Conservation (phyloP, 176 grass and related monocot genomes). For the Ensete glaucum region DNA sequence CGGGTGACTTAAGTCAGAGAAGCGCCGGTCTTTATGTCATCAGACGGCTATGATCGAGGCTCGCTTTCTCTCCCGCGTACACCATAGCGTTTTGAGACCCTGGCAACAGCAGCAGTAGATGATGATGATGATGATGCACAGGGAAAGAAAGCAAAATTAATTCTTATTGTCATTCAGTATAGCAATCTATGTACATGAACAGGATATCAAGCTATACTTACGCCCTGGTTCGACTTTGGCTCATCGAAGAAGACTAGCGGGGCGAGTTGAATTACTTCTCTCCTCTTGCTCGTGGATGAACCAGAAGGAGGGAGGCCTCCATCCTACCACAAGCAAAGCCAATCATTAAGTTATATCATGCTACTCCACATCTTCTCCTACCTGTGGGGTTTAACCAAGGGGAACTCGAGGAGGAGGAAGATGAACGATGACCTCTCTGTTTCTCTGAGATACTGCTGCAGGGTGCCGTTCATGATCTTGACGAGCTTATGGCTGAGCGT, state of each 20-base stretch:
- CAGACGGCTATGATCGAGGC: neutral
- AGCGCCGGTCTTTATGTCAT: neutral
- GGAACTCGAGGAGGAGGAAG: conserved; percentile 57
- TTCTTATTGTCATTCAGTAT: no score
- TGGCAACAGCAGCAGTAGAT: no score
- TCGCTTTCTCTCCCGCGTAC: neutral
- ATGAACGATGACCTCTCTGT: conserved; percentile 68
- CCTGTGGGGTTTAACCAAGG: conserved; percentile 35
- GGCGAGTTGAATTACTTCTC: neutral
- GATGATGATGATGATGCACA: no score
- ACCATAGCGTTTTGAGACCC: no score
- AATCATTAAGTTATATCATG: neutral
- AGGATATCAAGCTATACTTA: no score
- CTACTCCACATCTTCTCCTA: conserved; percentile 24
- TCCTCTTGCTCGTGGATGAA: neutral
- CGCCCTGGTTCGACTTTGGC: no score
- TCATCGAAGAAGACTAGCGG: neutral
- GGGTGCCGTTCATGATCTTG: conserved; percentile 75
- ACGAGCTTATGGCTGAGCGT: conserved; percentile 79
- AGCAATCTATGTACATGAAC: no score
- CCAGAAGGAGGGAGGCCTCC: neutral
- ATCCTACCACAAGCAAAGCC: neutral
- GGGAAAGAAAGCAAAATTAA: no score
- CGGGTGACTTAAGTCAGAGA: no score
- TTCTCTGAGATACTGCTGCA: conserved; percentile 84